Base-by-base conservation (phyloP, 805 yeast genomes). In the Myxozyma neotropica region DNA sequence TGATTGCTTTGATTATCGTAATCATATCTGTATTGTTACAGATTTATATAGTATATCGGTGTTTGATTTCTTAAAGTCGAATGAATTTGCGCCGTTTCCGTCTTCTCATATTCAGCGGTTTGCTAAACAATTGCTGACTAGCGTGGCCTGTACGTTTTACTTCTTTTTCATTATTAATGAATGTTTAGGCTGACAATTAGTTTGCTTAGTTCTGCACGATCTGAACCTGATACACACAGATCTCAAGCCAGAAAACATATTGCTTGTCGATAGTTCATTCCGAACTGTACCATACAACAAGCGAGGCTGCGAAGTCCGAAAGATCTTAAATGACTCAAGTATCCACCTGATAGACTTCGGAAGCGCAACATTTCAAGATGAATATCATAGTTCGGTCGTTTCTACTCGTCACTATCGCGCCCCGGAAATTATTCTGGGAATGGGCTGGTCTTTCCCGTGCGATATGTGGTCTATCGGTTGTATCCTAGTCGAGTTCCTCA, bases 391-490 rank as follows among this genome's bases (percentile, higher is more conserved):
- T 2, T 83, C 88, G 21, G 85, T 94, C 15, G 96, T 94, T 10
- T 89, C 96, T 6, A 94, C 99, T 1, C 80, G 99, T 51, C 99
- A 94, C 73, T 94, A 94, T 73, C 78, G 99, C 55, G 99, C 99
- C 0, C 99, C 99, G 0, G 99, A 94, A 72, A 91, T 94, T 64
- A 90, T 93, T 1, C 75, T 94, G 31, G 97, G 97, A 1, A 80
- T 83, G n/a, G 97, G 97, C 19, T 94, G 99, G 98, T 88, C 96
- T 6, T 91, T 82, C 68, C 96, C 97, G 0, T 93, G 98, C 73
- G 99, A 94, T 72, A 78, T 93, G 76, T 94, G 99, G 99, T 89
- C 96, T 0, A 80, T 94, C 45, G 99, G 97, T 0, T 93, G 98
- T 73, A 89, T 94, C 15, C 75, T 94, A 36, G 92, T 90, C 8